Percentiles rank a stretch among this genome's conserved stretches.
Conservation (phyloP, 257 asterid genomes). For the Paulownia fortunei region DNA sequence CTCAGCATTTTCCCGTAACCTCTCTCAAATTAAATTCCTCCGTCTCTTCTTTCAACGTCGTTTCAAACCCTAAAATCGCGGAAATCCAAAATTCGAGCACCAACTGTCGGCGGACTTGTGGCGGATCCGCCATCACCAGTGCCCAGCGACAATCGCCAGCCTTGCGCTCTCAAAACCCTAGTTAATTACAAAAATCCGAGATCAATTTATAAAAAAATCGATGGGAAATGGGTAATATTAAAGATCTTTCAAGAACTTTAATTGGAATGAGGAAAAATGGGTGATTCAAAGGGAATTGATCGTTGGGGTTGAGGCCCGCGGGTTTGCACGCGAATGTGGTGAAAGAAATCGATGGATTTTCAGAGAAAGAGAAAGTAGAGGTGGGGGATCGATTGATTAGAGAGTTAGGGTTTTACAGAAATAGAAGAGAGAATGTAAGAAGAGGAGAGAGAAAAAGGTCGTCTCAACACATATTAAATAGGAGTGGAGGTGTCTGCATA, state of each 20-base stretch:
- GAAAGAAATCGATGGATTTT: neutral
- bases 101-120: conserved; percentile 59
- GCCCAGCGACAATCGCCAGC: conserved; percentile 69
- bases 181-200: conserved; percentile 8
- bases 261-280: conserved; percentile 9
- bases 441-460: conserved; percentile 1
- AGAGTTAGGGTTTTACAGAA: conserved; percentile 58
- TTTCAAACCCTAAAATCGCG: conserved; percentile 30
- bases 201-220: conserved; percentile 18
- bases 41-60: conserved; percentile 31
- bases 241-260: neutral
- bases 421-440: conserved; percentile 19
- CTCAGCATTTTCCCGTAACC: conserved; percentile 73
- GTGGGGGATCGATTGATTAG: conserved; percentile 40
- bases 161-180: conserved; percentile 47
- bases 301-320: conserved; percentile 8
- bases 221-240: neutral
- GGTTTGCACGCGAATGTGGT: conserved; percentile 14
- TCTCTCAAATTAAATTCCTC: conserved; percentile 26
- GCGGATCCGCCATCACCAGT: conserved; percentile 94
- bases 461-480: conserved; percentile 21
- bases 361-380: conserved; percentile 22
- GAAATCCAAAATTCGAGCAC: conserved; percentile 36
- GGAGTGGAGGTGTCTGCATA: neutral
- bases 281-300: conserved; percentile 18